These are phyloP conservation scores for Phtheirospermum japonicum DNA, from an alignment of 257 asterid genomes.

Conservation along the genomic window DNA sequence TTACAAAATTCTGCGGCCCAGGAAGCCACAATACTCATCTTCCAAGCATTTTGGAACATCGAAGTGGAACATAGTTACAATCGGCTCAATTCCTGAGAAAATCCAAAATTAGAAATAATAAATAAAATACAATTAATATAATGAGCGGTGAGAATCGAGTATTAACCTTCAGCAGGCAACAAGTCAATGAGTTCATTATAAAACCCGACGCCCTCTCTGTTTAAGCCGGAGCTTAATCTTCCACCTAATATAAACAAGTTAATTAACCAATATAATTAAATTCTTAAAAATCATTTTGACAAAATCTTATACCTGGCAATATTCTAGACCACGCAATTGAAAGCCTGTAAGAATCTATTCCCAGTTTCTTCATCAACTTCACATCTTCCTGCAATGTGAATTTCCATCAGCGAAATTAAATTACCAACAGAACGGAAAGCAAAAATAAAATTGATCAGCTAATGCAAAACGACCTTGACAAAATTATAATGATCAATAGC, in stretches of 20 bases:
- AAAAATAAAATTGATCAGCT: too few species aligned
- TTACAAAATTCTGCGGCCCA: slow-evolving; percentile 37
- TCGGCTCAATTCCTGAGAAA: slow-evolving; percentile 39
- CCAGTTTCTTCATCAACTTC: too few species aligned
- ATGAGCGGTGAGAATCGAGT: too few species aligned
- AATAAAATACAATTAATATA: not conserved
- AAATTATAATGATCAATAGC: slow-evolving; percentile 34
- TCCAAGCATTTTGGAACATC: slow-evolving; percentile 41
- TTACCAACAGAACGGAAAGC: too few species aligned
- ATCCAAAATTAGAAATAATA: not conserved
- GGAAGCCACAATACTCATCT: slow-evolving; percentile 45
- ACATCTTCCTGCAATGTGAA: too few species aligned
- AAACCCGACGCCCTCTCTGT: slow-evolving; percentile 36
- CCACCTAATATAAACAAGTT: slow-evolving; percentile 30
- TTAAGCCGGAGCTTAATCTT: slow-evolving; percentile 32
- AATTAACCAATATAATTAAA: too few species aligned
- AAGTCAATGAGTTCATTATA: slow-evolving; percentile 35
- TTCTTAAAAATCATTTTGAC: too few species aligned
- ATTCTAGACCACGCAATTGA: not conserved
- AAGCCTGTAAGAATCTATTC: too few species aligned
- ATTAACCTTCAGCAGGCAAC: slow-evolving; percentile 26
- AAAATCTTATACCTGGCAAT: not conserved
- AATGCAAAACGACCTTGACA: too few species aligned
- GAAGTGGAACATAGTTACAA: slow-evolving; percentile 48
- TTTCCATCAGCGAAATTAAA: too few species aligned